Evolutionary conservation across 257 asterid species (phyloP), one percentile per base, ranked within the genome.

Genomic region (Fraxinus pennsylvanica): DNA sequence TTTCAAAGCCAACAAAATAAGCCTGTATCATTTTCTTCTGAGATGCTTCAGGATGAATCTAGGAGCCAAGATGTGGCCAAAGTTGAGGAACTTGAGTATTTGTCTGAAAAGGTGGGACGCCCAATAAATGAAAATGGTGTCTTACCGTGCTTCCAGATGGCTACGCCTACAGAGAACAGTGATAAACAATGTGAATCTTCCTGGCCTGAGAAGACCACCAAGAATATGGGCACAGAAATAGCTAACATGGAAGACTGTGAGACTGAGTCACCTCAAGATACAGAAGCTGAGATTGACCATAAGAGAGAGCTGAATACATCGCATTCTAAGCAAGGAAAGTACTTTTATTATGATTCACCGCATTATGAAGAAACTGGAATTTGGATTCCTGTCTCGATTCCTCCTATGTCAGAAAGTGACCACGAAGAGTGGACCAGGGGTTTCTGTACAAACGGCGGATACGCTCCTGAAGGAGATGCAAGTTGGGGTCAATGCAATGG

Each of bases 371-470:
- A 96, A 74, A 96, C 98, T 22, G 99, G 99, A 54, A 85, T 84
- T 70, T 93, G 99, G 98, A 93, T 96, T 69, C 99, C 99, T 80
- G 97, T 96, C 86, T 96, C 99, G 61, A 86, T 96, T 76, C 99
- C 99, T 70, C 98, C 99, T 4, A 89, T 92, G 98, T 88, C 96
- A 43, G 97, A 90, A 78, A 88, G 87, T 72, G 98, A 92, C 84
- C 91, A 77, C 76, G 89, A 91, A 57, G 97, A 92, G 61, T 92
- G 98, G 99, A 84, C 90, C 65, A 82, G 81, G 65, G 98, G 98
- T 52, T 81, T 88, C 74, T 86, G 91, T 89, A 85, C 97, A 27
- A 89, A 86, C 73, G 97, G 97, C 22, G 97, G 97, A 22, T 91
- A 85, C 76, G 70, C 89, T 83, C 97, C 97, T 6, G 92, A 88